These are phyloP conservation scores for Hamigera avellanea DNA, from an alignment of 495 filamentous ascomycete genomes.

Conservation along the genomic window DNA sequence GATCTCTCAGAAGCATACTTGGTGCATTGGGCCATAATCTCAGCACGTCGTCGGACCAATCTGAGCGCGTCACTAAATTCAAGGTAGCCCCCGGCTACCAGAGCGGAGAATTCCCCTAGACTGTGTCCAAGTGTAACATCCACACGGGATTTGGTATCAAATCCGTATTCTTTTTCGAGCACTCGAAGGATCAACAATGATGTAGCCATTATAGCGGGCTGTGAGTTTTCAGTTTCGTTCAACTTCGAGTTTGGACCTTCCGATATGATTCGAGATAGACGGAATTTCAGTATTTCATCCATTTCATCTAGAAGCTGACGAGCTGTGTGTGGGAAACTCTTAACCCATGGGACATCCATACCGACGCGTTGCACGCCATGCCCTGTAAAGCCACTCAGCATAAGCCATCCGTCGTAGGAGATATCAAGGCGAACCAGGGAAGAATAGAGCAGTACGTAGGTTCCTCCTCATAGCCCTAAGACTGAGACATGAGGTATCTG, in stretches of 20 bases:
- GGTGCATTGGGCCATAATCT: slow-evolving; percentile 75
- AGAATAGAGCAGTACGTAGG: slow-evolving; percentile 70
- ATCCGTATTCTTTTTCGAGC: slow-evolving; percentile 74
- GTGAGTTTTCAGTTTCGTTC: slow-evolving; percentile 75
- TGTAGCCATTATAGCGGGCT: slow-evolving; percentile 93
- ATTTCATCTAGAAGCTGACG: slow-evolving; percentile 67
- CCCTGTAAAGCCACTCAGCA: slow-evolving; percentile 38
- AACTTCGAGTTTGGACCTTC: slow-evolving; percentile 64
- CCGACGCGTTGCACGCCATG: slow-evolving; percentile 92
- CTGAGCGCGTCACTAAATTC: slow-evolving; percentile 63
- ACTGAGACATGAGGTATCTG: neutral
- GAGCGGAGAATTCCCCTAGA: slow-evolving; percentile 86
- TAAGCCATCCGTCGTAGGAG: slow-evolving; percentile 1
- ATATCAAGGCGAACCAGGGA: slow-evolving; percentile 49
- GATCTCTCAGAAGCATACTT: slow-evolving; percentile 45
- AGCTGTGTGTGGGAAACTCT: slow-evolving; percentile 68
- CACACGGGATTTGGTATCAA: slow-evolving; percentile 52
- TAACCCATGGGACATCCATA: slow-evolving; percentile 78
- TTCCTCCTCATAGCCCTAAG: slow-evolving; percentile 1
- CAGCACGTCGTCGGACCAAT: slow-evolving; percentile 68
- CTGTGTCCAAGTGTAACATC: slow-evolving; percentile 87
- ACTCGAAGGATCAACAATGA: slow-evolving; percentile 84
- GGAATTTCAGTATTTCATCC: slow-evolving; percentile 57
- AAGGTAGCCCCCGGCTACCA: slow-evolving; percentile 74
- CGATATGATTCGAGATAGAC: slow-evolving; percentile 65